These are phyloP conservation scores for Clarireedia monteithiana DNA, from an alignment of 2,329 filamentous ascomycete species.

Conservation along the genomic window DNA sequence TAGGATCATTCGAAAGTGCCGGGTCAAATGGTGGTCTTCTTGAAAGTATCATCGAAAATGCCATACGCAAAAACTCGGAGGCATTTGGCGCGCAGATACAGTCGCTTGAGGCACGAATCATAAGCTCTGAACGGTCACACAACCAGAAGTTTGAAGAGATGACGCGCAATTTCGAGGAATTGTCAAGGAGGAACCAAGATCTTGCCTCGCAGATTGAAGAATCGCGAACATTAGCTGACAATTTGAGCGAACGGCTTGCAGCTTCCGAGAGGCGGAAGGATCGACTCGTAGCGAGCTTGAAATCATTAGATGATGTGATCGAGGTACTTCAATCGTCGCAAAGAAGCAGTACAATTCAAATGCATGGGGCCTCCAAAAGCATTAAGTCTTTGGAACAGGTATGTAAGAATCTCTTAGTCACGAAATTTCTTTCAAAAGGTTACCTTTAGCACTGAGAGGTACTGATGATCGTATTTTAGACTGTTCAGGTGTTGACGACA, in stretches of 20 bases:
- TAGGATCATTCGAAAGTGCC: background rate
- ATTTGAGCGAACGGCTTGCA: background rate
- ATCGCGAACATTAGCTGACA: background rate
- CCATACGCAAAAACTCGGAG: background rate
- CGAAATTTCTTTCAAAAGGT: background rate
- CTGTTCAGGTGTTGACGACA: background rate
- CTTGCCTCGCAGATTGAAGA: background rate
- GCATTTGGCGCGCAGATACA: background rate
- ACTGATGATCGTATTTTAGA: background rate
- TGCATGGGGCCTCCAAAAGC: background rate
- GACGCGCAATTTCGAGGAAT: background rate
- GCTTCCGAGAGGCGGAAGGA: background rate
- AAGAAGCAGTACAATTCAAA: background rate
- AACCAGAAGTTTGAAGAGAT: slow-evolving; percentile 1
- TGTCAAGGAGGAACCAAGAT: background rate
- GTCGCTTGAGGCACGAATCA: background rate
- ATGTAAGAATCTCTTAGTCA: background rate
- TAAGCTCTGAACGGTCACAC: background rate
- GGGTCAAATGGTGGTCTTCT: background rate
- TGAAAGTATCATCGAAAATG: slow-evolving; percentile 2
- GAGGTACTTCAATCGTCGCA: background rate
- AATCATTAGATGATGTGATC: background rate
- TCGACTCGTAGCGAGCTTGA: background rate
- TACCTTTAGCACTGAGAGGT: background rate
- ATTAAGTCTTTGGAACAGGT: slow-evolving; percentile 1